Conservation (phyloP, 2,329 filamentous ascomycete genomes). For the Botrytis sinoallii region DNA sequence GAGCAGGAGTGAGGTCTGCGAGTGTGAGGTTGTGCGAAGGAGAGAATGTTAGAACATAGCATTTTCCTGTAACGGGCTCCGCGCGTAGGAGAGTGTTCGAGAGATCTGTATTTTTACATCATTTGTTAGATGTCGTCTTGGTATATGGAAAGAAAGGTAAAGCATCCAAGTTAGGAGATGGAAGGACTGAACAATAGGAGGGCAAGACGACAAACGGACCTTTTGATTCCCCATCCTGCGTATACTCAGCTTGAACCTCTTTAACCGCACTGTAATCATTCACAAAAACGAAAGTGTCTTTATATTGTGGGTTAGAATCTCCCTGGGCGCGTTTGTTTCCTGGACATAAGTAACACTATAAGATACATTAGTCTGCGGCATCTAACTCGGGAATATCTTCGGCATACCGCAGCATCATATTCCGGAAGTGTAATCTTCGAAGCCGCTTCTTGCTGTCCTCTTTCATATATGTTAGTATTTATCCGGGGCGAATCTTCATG, state of each 20-base stretch:
- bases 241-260: slow-evolving; percentile 82
- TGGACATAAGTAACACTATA: slow-evolving; percentile 88
- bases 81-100: slow-evolving; percentile 76
- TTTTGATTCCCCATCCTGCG: slow-evolving; percentile 36
- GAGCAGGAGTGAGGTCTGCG: slow-evolving; percentile 74
- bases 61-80: slow-evolving; percentile 86
- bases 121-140: neutral
- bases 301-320: slow-evolving; percentile 80
- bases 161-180: slow-evolving; percentile 6
- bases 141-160: neutral
- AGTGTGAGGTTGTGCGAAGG: slow-evolving; percentile 87
- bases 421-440: slow-evolving; percentile 67
- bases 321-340: slow-evolving; percentile 86
- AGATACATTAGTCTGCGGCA: slow-evolving; percentile 23
- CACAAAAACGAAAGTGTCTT: slow-evolving; percentile 87
- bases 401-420: slow-evolving; percentile 68
- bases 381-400: neutral
- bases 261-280: slow-evolving; percentile 98
- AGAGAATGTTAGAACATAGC: slow-evolving; percentile 95
- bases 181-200: slow-evolving; percentile 18
- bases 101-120: slow-evolving; percentile 50
- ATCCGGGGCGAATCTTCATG: neutral
- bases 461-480: slow-evolving; percentile 39
- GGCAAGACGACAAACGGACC: slow-evolving; percentile 19
- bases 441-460: slow-evolving; percentile 73